phyloP scores from a whole-genome alignment of 2,329 filamentous ascomycete species.

The Xylaria sp. region DNA sequence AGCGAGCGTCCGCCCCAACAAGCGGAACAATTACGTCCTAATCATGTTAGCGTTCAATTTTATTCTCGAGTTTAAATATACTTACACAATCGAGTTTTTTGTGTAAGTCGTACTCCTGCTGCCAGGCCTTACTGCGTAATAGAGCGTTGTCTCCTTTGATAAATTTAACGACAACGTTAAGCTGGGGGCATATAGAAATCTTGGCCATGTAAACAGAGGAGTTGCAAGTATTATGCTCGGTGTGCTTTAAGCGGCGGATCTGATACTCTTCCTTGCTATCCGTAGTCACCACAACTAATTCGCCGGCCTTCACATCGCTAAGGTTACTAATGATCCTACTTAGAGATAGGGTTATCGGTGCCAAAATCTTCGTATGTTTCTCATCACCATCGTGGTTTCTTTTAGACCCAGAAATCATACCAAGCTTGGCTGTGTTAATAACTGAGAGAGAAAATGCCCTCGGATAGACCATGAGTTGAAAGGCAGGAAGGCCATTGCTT shows the following conservation, averaged over 20 bases:
- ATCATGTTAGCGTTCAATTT: neutral
- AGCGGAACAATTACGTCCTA: conserved; percentile 1
- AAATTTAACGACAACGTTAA: neutral
- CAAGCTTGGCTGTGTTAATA: neutral
- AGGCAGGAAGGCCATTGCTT: neutral
- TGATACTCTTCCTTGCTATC: neutral
- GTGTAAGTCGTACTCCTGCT: neutral
- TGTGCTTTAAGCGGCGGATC: neutral
- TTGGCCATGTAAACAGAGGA: neutral
- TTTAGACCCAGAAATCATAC: neutral
- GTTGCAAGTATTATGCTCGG: neutral
- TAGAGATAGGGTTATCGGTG: no score
- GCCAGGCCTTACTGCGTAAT: neutral
- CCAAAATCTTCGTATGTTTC: neutral
- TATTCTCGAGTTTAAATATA: neutral
- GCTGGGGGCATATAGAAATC: neutral
- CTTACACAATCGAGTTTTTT: neutral
- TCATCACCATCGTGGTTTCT: neutral
- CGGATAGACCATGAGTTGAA: conserved; percentile 5
- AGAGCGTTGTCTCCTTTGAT: neutral
- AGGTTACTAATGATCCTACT: neutral
- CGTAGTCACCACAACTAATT: neutral
- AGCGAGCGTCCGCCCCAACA: neutral
- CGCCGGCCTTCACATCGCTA: neutral
- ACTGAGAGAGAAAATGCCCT: neutral